Conservation (phyloP, 345 rosid species). For the Citrus mangshanensis region DNA sequence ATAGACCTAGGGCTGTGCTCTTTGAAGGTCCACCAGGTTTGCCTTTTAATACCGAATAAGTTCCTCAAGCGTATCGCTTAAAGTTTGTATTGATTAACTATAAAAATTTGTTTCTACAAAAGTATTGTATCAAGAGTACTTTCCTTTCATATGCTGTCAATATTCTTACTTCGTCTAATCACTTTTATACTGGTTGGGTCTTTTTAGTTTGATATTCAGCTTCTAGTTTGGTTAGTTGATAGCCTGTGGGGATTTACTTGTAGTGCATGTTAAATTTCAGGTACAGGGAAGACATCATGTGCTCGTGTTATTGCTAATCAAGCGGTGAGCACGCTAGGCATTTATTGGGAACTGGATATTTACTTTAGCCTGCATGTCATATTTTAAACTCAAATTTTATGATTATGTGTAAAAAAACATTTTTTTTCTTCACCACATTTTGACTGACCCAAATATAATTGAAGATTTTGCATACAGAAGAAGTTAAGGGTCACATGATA, state of each 20-base stretch:
- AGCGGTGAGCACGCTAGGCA: constrained; percentile 54
- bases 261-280: constrained; percentile 33
- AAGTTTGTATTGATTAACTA: neutral
- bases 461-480: neutral
- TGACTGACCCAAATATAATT: neutral
- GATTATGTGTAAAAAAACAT: neutral
- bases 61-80: neutral
- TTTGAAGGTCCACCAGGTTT: constrained; percentile 98
- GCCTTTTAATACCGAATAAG: constrained; percentile 10
- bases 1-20: constrained; percentile 91
- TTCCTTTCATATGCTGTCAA: neutral
- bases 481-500: neutral
- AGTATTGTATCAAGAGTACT: neutral
- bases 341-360: neutral
- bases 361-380: neutral
- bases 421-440: neutral
- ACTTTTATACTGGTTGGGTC: neutral
- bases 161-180: neutral
- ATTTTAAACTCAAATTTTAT: neutral
- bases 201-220: neutral
- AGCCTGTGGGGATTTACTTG: constrained; percentile 9
- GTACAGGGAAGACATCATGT: constrained; percentile 96
- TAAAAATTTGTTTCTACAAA: neutral
- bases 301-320: constrained; percentile 92
- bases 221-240: neutral